Conservation (phyloP, 2,329 filamentous ascomycete species). For the Escovopsis sp. region DNA sequence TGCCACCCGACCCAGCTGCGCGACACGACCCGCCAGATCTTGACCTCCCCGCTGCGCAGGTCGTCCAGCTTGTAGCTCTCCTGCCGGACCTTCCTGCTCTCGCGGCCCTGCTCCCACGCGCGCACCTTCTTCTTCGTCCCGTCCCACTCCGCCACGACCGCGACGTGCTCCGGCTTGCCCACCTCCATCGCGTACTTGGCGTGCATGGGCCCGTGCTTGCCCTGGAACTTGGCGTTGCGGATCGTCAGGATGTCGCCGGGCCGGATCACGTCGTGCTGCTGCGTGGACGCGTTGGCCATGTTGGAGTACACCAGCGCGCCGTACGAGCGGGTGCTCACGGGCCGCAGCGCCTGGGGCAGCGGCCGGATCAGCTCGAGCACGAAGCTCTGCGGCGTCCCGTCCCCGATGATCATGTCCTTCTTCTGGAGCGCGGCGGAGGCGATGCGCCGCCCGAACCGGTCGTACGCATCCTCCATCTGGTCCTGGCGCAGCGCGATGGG, state of each 20-base stretch:
- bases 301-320: conserved; percentile 91
- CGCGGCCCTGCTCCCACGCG: conserved; percentile 87
- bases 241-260: conserved; percentile 86
- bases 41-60: conserved; percentile 82
- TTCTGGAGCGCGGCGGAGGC: conserved; percentile 53
- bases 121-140: conserved; percentile 96
- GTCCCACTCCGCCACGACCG: conserved; percentile 89
- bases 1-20: conserved; percentile 88
- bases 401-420: conserved; percentile 69
- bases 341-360: conserved; percentile 57
- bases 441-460: conserved; percentile 67
- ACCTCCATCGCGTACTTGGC: conserved; percentile 84
- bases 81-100: conserved; percentile 83
- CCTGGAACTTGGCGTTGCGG: conserved; percentile 86
- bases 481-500: conserved; percentile 76
- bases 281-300: conserved; percentile 81
- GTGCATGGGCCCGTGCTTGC: conserved; percentile 89
- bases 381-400: conserved; percentile 66
- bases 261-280: conserved; percentile 84
- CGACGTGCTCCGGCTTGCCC: conserved; percentile 79
- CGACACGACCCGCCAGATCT: conserved; percentile 93
- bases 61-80: conserved; percentile 94
- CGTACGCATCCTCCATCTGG: conserved; percentile 76
- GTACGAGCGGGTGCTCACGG: conserved; percentile 79
- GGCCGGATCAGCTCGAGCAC: conserved; percentile 67